A percentile compares a stretch with the other conserved stretches of the same genome.
phyloP scores from a whole-genome alignment of 768 basidiomycete species.

The Rhizopogon vesiculosus region DNA sequence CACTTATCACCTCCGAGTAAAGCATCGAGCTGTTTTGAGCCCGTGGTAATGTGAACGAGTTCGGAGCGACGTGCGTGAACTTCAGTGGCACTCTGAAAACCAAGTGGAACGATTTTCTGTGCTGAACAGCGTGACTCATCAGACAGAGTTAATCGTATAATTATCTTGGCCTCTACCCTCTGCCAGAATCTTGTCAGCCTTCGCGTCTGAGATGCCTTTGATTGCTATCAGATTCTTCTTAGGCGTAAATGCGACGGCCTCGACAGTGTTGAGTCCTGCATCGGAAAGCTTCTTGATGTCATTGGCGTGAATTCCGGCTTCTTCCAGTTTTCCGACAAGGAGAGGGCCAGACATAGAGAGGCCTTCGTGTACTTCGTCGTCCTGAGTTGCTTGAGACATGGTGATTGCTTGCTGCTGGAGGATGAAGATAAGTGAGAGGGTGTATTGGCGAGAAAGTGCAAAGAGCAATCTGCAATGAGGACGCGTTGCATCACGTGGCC shows the following conservation, averaged over 20 bases:
- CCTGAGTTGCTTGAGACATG: slow-evolving; percentile 49
- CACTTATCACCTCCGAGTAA: slow-evolving; percentile 73
- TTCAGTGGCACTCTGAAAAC: slow-evolving; percentile 97
- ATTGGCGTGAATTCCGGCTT: slow-evolving; percentile 82
- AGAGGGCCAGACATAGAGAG: slow-evolving; percentile 72
- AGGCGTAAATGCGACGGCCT: slow-evolving; percentile 93
- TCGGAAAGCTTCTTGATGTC: slow-evolving; percentile 95
- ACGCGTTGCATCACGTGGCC: slow-evolving; percentile 30
- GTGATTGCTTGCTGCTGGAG: neutral
- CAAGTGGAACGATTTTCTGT: slow-evolving; percentile 93
- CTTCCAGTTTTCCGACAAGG: slow-evolving; percentile 79
- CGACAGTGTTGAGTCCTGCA: slow-evolving; percentile 89
- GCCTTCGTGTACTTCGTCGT: slow-evolving; percentile 44
- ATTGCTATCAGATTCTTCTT: slow-evolving; percentile 89
- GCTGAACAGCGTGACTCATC: slow-evolving; percentile 41
- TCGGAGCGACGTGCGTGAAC: slow-evolving; percentile 94
- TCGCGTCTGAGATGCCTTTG: slow-evolving; percentile 95
- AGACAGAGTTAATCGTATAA: slow-evolving; percentile 7
- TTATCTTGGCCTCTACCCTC: slow-evolving; percentile 58
- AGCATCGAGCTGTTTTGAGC: slow-evolving; percentile 93
- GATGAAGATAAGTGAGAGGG: neutral
- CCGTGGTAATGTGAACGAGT: slow-evolving; percentile 94
- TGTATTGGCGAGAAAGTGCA: neutral
- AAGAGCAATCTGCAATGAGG: neutral
- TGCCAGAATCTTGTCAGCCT: slow-evolving; percentile 92